Evolutionary conservation across 805 yeast genomes (phyloP).

Genomic region (Lachancea waltii): DNA sequence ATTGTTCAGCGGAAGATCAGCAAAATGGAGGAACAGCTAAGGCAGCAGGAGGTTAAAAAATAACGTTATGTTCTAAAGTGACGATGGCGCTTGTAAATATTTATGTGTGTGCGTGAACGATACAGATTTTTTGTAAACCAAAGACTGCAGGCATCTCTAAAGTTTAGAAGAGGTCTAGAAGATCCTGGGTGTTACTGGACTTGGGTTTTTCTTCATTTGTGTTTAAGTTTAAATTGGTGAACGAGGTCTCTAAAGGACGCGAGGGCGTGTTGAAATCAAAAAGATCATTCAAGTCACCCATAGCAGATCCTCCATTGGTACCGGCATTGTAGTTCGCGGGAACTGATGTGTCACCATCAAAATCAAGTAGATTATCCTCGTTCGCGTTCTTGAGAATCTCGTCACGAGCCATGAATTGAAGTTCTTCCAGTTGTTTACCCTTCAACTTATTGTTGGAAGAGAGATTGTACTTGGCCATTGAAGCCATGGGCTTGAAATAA

Average conservation of each 20-base stretch:
- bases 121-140: not conserved
- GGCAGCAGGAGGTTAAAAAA: slow-evolving; percentile 7
- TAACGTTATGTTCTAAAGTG: not conserved
- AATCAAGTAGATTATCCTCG: slow-evolving; percentile 78
- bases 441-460: slow-evolving; percentile 36
- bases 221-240: slow-evolving; percentile 3
- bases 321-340: slow-evolving; percentile 11
- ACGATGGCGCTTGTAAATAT: not conserved
- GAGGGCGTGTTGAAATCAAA: slow-evolving; percentile 36
- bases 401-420: slow-evolving; percentile 66
- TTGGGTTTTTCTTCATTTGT: not conserved
- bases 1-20: slow-evolving; percentile 53
- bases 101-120: not conserved
- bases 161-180: slow-evolving; percentile 25
- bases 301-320: slow-evolving; percentile 29
- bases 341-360: slow-evolving; percentile 50
- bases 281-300: slow-evolving; percentile 73
- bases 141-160: not conserved
- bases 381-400: slow-evolving; percentile 61
- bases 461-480: slow-evolving; percentile 44
- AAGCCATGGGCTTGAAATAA: slow-evolving; percentile 73
- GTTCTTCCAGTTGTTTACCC: slow-evolving; percentile 65
- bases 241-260: slow-evolving; percentile 4
- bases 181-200: slow-evolving; percentile 24
- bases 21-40: slow-evolving; percentile 27